phyloP scores from a whole-genome alignment of 108 stramenopile species.

The Ochromonas danica region DNA sequence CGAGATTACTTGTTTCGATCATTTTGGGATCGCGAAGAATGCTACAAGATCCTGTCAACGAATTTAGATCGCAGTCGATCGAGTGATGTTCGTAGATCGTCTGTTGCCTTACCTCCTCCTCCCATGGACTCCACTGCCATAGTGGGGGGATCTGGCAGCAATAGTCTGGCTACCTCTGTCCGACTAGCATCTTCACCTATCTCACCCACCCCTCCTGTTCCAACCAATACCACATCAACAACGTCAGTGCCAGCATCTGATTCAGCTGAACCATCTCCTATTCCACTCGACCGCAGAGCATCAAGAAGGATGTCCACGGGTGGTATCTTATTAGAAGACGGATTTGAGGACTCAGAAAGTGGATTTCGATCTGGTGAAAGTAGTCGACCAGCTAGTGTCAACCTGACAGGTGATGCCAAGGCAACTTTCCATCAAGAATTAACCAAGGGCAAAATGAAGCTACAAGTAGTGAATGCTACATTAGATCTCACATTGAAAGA shows the following conservation, averaged over 20 bases:
- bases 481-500: not conserved
- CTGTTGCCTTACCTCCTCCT: not conserved
- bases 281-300: too few species aligned
- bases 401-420: too few species aligned
- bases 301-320: not conserved
- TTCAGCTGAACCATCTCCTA: too few species aligned
- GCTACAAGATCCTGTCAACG: constrained; percentile 40
- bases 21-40: constrained; percentile 48
- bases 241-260: too few species aligned
- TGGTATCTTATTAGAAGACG: not conserved
- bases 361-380: not conserved
- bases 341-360: not conserved
- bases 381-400: not conserved
- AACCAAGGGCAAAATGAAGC: not conserved
- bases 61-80: not conserved
- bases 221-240: not conserved
- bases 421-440: not conserved
- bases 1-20: constrained; percentile 24
- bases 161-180: not conserved
- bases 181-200: too few species aligned
- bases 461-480: not conserved
- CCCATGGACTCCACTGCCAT: not conserved
- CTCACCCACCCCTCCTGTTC: too few species aligned
- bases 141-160: not conserved
- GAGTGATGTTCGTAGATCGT: not conserved